Conservation (phyloP, 495 filamentous ascomycete species). For the Penicillium coprophilum region DNA sequence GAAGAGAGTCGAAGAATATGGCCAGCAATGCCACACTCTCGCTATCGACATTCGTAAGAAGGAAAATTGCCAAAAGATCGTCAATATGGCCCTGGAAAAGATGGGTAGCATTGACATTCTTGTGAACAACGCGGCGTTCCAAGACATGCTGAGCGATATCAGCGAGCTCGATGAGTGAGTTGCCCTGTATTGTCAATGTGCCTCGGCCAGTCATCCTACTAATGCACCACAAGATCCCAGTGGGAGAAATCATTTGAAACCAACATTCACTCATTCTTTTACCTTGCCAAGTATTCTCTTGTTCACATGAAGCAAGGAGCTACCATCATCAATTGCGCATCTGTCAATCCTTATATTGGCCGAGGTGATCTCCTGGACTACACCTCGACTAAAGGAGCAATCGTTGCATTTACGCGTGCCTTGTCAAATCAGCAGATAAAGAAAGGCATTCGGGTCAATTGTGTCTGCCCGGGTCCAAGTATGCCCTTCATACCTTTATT, state of each 20-base stretch:
- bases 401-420: constrained; percentile 76
- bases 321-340: constrained; percentile 83
- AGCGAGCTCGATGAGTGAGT: constrained; percentile 68
- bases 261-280: constrained; percentile 75
- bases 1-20: constrained; percentile 62
- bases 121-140: constrained; percentile 78
- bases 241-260: constrained; percentile 74
- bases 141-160: constrained; percentile 72
- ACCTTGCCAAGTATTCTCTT: constrained; percentile 73
- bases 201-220: background rate
- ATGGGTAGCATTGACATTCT: constrained; percentile 74
- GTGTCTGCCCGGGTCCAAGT: constrained; percentile 72
- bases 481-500: constrained; percentile 16
- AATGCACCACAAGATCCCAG: constrained; percentile 38
- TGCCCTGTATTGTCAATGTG: background rate
- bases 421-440: constrained; percentile 71
- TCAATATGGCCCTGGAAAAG: constrained; percentile 60
- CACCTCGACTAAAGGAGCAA: constrained; percentile 79
- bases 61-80: constrained; percentile 68
- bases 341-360: constrained; percentile 79
- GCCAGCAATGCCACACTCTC: constrained; percentile 60
- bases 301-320: constrained; percentile 74
- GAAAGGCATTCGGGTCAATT: constrained; percentile 79
- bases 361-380: constrained; percentile 84
- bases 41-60: constrained; percentile 61